phyloP scores from a whole-genome alignment of 148 eudicot genomes.

The Drosera capensis region DNA sequence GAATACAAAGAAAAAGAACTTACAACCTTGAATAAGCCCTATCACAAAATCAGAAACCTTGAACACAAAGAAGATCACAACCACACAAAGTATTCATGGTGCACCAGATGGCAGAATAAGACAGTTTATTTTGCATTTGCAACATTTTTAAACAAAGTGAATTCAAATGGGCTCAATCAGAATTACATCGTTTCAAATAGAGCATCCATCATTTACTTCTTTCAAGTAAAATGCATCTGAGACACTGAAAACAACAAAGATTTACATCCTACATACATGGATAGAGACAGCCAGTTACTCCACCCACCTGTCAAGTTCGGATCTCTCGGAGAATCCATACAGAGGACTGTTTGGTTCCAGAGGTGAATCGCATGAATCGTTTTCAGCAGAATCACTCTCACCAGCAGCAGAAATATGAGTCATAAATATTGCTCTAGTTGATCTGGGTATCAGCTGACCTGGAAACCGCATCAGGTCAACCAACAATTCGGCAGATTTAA shows the following conservation, averaged over 20 bases:
- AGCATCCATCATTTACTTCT: too few relatives aligned
- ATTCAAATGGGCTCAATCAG: too few relatives aligned
- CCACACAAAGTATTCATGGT: too few relatives aligned
- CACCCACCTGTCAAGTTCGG: slow-evolving; percentile 66
- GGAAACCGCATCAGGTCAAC: slow-evolving; percentile 95
- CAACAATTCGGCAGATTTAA: slow-evolving; percentile 78
- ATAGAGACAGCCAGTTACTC: not conserved
- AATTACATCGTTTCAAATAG: too few relatives aligned
- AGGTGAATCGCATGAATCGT: slow-evolving; percentile 99
- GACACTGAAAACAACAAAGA: too few relatives aligned
- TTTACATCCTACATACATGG: too few relatives aligned
- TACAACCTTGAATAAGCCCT: too few relatives aligned
- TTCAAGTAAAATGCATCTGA: too few relatives aligned
- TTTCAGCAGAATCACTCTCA: slow-evolving; percentile 98
- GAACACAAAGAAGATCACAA: too few relatives aligned
- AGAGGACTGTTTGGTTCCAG: slow-evolving; percentile 95
- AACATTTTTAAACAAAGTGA: too few relatives aligned
- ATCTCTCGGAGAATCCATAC: slow-evolving; percentile 58
- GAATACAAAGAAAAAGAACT: not conserved
- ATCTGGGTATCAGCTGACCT: slow-evolving; percentile 80
- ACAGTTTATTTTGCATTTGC: too few relatives aligned
- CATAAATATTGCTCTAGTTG: slow-evolving; percentile 80
- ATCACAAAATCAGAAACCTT: too few relatives aligned
- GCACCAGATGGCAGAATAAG: not conserved
- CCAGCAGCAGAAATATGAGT: slow-evolving; percentile 89